Evolutionary conservation across 768 basidiomycete species (phyloP).

Genomic region (Tricholoma furcatifolium): DNA sequence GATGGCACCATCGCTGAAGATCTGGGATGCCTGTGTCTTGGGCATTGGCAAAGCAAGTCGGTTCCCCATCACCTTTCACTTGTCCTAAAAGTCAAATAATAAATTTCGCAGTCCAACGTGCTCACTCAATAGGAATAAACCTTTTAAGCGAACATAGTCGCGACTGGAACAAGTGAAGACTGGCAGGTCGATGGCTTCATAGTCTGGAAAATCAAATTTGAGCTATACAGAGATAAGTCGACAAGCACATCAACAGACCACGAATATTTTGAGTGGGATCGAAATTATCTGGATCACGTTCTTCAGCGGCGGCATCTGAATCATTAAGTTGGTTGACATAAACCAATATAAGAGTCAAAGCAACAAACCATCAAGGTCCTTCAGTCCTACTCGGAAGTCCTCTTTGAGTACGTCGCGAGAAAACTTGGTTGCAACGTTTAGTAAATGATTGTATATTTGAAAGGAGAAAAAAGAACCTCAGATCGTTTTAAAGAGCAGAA

Average conservation of each 20-base stretch:
- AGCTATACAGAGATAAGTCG: neutral
- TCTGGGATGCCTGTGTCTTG: conserved; percentile 56
- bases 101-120: neutral
- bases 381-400: conserved; percentile 58
- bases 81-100: conserved; percentile 37
- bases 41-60: conserved; percentile 52
- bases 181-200: conserved; percentile 57
- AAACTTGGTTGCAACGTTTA: conserved; percentile 32
- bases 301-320: conserved; percentile 54
- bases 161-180: conserved; percentile 62
- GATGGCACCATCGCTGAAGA: conserved; percentile 57
- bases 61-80: conserved; percentile 59
- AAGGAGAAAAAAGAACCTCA: conserved; percentile 33
- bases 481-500: conserved; percentile 60
- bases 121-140: conserved; percentile 21
- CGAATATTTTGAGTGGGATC: conserved; percentile 50
- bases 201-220: conserved; percentile 37
- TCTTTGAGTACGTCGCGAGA: conserved; percentile 56
- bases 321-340: neutral
- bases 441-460: neutral
- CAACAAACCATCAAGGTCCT: conserved; percentile 53
- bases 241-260: conserved; percentile 28
- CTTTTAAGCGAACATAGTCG: conserved; percentile 59
- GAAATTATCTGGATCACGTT: conserved; percentile 56
- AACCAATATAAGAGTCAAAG: neutral